Percentiles rank a stretch among this genome's conserved stretches.
Evolutionary conservation across 2,329 filamentous ascomycete species (phyloP).

Genomic region (Aspergillus fructus): DNA sequence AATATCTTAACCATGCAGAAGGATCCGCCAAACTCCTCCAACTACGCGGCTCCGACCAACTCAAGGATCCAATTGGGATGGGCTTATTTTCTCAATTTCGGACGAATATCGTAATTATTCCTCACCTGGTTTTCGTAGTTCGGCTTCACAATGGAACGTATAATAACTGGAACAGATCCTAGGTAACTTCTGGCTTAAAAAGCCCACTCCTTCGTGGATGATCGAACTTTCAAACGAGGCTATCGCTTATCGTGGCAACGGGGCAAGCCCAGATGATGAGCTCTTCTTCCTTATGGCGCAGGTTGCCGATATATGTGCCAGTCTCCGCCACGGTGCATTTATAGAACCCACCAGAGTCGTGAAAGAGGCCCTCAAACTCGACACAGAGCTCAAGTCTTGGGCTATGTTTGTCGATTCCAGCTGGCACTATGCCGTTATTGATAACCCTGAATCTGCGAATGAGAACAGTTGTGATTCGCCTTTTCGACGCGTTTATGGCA

Average conservation of each 20-base stretch:
- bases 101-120: slow-evolving; percentile 4
- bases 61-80: slow-evolving; percentile 6
- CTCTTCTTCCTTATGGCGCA: slow-evolving; percentile 14
- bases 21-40: slow-evolving; percentile 9
- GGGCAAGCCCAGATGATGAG: slow-evolving; percentile 1
- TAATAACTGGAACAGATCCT: slow-evolving; percentile 8
- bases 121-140: background rate
- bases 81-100: slow-evolving; percentile 12
- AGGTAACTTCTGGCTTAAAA: slow-evolving; percentile 14
- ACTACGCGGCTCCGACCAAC: slow-evolving; percentile 9
- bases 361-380: slow-evolving; percentile 13
- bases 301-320: slow-evolving; percentile 13
- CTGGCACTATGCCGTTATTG: slow-evolving; percentile 15
- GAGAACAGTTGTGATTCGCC: background rate
- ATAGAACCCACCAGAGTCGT: slow-evolving; percentile 3
- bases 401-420: slow-evolving; percentile 11
- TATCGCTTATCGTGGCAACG: slow-evolving; percentile 1
- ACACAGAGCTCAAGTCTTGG: slow-evolving; percentile 16
- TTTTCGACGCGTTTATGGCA: slow-evolving; percentile 6
- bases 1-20: slow-evolving; percentile 8
- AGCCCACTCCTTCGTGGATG: slow-evolving; percentile 9
- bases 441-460: background rate
- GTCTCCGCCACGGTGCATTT: background rate
- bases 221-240: slow-evolving; percentile 10
- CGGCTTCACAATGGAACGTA: background rate